Percentiles rank a stretch among this genome's conserved stretches.
Conservation (phyloP, 2,329 filamentous ascomycete genomes). For the Bipolaris bicolor region DNA sequence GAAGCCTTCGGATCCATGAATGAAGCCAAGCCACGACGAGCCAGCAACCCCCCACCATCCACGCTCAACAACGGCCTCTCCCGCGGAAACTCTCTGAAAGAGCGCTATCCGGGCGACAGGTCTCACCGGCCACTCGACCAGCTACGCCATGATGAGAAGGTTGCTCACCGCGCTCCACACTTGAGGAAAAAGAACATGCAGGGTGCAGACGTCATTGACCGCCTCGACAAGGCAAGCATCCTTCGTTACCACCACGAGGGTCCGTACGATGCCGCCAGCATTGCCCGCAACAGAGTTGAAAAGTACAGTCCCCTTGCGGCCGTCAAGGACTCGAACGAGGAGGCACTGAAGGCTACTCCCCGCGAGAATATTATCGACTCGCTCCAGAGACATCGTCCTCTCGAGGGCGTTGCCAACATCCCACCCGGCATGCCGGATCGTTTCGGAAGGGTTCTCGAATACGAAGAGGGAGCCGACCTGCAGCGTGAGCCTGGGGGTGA, state of each 20-base stretch:
- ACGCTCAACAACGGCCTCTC: constrained; percentile 28
- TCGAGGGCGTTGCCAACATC: constrained; percentile 80
- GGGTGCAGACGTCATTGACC: constrained; percentile 79
- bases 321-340: constrained; percentile 72
- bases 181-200: constrained; percentile 70
- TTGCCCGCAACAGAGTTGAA: constrained; percentile 72
- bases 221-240: constrained; percentile 70
- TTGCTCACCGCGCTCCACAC: constrained; percentile 70
- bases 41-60: constrained; percentile 38
- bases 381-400: constrained; percentile 72
- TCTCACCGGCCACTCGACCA: constrained; percentile 71
- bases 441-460: constrained; percentile 73
- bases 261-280: constrained; percentile 82
- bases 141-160: constrained; percentile 66
- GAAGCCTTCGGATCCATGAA: constrained; percentile 41
- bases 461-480: constrained; percentile 85
- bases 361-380: constrained; percentile 77
- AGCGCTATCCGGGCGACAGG: constrained; percentile 69
- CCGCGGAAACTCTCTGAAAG: constrained; percentile 60
- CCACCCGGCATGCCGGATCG: constrained; percentile 74
- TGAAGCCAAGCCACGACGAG: constrained; percentile 41
- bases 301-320: constrained; percentile 76
- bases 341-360: constrained; percentile 82
- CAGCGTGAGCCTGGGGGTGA: constrained; percentile 82
- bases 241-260: constrained; percentile 85